Conservation (phyloP, 495 filamentous ascomycete genomes). For the Articulospora tetracladia region DNA sequence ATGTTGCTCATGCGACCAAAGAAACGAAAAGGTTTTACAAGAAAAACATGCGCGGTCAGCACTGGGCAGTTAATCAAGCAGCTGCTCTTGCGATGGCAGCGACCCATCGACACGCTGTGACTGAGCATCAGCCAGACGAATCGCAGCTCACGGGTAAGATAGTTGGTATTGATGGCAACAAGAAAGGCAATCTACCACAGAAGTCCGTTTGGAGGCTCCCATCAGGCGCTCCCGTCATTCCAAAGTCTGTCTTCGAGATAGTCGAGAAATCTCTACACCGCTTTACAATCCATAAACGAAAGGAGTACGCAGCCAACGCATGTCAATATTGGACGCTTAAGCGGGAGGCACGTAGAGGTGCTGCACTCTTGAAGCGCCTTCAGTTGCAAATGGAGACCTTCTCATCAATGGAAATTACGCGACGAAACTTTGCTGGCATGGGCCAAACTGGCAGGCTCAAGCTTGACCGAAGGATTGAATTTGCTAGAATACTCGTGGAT, state of each 20-base stretch:
- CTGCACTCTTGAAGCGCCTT: slow-evolving; percentile 84
- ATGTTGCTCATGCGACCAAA: slow-evolving; percentile 49
- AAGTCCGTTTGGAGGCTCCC: slow-evolving; percentile 89
- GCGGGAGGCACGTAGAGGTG: slow-evolving; percentile 85
- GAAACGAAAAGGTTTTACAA: slow-evolving; percentile 72
- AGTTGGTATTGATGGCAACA: slow-evolving; percentile 63
- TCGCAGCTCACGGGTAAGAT: slow-evolving; percentile 52
- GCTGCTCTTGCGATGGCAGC: slow-evolving; percentile 77
- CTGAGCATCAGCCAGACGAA: slow-evolving; percentile 53
- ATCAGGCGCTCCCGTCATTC: slow-evolving; percentile 92
- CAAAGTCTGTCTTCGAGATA: slow-evolving; percentile 73
- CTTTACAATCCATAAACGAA: slow-evolving; percentile 78
- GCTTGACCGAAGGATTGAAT: slow-evolving; percentile 79
- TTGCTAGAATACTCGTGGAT: slow-evolving; percentile 67
- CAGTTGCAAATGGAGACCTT: slow-evolving; percentile 94
- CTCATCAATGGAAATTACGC: slow-evolving; percentile 91
- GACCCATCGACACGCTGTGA: slow-evolving; percentile 54
- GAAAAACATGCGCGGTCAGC: slow-evolving; percentile 74
- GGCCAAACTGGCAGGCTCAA: slow-evolving; percentile 76
- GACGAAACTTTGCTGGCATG: slow-evolving; percentile 89
- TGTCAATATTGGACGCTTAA: slow-evolving; percentile 99
- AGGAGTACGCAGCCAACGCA: slow-evolving; percentile 86
- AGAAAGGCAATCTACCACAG: slow-evolving; percentile 58
- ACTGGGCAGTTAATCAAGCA: slow-evolving; percentile 89
- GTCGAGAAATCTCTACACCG: slow-evolving; percentile 75